Conservation (phyloP, 768 basidiomycete species). For the Coprinellus aureogranulatus region DNA sequence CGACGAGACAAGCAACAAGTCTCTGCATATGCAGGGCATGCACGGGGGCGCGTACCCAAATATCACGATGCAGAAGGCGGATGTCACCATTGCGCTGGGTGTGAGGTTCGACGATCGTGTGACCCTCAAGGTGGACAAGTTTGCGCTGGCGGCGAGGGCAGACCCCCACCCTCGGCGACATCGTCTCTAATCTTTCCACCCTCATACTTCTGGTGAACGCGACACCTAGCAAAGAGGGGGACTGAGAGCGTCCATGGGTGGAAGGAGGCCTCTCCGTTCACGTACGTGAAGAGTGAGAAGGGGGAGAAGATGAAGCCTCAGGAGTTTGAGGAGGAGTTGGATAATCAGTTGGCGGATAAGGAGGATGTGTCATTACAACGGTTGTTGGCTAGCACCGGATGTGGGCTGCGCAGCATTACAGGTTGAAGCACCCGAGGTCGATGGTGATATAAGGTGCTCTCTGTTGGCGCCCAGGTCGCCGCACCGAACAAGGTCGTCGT, state of each 20-base stretch:
- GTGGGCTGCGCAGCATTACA: slow-evolving; percentile 96
- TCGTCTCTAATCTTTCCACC: slow-evolving; percentile 73
- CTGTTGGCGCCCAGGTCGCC: slow-evolving; percentile 94
- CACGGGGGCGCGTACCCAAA: slow-evolving; percentile 98
- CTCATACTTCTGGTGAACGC: slow-evolving; percentile 77
- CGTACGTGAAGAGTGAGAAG: slow-evolving; percentile 63
- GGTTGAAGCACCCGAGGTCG: slow-evolving; percentile 84
- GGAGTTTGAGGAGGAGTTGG: slow-evolving; percentile 91
- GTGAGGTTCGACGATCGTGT: slow-evolving; percentile 98
- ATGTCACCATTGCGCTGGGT: slow-evolving; percentile 96
- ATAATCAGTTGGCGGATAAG: slow-evolving; percentile 69
- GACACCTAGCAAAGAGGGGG: slow-evolving; percentile 72
- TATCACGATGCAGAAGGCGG: slow-evolving; percentile 94
- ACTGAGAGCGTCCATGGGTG: slow-evolving; percentile 76
- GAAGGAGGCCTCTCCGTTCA: slow-evolving; percentile 91
- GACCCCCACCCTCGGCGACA: slow-evolving; percentile 92
- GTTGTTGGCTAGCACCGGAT: slow-evolving; percentile 99
- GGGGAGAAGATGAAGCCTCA: slow-evolving; percentile 89
- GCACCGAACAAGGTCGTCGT: slow-evolving; percentile 90
- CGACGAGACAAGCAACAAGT: slow-evolving; percentile 83
- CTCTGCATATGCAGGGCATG: slow-evolving; percentile 98
- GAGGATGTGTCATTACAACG: slow-evolving; percentile 85
- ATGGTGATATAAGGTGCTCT: slow-evolving; percentile 94
- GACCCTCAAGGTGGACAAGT: slow-evolving; percentile 83
- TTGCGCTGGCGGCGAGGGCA: slow-evolving; percentile 86